Conservation (phyloP, 1,284 basidiomycete species). For the Naganishia sp. region DNA sequence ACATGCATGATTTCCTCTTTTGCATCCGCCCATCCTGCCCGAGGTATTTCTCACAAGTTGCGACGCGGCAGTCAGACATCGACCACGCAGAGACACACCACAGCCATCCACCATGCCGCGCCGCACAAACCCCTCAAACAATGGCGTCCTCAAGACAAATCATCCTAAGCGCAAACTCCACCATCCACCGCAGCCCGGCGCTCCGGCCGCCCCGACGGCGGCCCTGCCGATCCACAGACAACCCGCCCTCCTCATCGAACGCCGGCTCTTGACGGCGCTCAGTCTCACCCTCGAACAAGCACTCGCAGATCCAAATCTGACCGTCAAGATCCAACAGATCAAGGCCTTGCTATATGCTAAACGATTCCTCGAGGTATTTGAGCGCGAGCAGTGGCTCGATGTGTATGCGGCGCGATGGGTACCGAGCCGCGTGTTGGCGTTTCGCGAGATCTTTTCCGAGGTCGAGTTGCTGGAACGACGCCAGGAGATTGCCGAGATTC, state of each 20-base stretch:
- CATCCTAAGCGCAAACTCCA: constrained; percentile 7
- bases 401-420: constrained; percentile 56
- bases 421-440: constrained; percentile 52
- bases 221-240: constrained; percentile 15
- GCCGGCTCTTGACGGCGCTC: constrained; percentile 43
- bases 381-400: constrained; percentile 43
- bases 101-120: constrained; percentile 9
- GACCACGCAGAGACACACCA: too few relatives aligned
- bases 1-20: constrained; percentile 18
- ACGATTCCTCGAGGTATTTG: constrained; percentile 52
- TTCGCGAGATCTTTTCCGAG: constrained; percentile 52
- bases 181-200: constrained; percentile 7
- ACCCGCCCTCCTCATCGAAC: constrained; percentile 39
- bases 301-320: constrained; percentile 39
- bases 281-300: constrained; percentile 38
- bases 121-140: constrained; percentile 20
- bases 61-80: too few relatives aligned
- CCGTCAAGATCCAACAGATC: constrained; percentile 46
- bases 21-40: constrained; percentile 4
- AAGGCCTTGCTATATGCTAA: constrained; percentile 50
- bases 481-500: constrained; percentile 29
- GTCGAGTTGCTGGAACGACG: constrained; percentile 39
- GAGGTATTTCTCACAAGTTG: background rate
- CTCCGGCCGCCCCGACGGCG: background rate
- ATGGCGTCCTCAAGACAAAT: background rate